Conservation (phyloP, 305 asterid species). For the Salvia sclarea region DNA sequence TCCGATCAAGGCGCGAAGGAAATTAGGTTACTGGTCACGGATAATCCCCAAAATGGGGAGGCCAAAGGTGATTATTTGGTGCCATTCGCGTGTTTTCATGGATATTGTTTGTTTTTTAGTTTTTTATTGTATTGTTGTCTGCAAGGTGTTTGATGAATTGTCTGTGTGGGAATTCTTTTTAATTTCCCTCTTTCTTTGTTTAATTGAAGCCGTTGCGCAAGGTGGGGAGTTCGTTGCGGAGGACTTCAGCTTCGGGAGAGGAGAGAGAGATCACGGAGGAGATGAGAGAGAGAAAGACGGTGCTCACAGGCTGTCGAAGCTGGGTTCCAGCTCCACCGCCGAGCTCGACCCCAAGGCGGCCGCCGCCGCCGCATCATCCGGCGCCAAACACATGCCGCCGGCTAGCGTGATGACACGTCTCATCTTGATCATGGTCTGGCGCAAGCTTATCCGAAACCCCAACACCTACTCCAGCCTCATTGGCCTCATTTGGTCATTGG, state of each 20-base stretch:
- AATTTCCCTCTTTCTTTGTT: neutral
- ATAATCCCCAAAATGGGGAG: conserved; percentile 79
- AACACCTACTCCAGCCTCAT: conserved; percentile 83
- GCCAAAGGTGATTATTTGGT: conserved; percentile 51
- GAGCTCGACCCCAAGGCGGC: conserved; percentile 49
- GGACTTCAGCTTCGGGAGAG: conserved; percentile 70
- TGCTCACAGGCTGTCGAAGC: conserved; percentile 48
- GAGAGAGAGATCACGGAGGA: conserved; percentile 57
- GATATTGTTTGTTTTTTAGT: neutral
- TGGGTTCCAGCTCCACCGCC: conserved; percentile 57
- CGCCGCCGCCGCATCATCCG: conserved; percentile 37
- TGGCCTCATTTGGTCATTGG: conserved; percentile 76
- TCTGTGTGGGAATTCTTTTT: neutral
- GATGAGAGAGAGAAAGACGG: conserved; percentile 59
- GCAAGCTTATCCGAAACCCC: conserved; percentile 82
- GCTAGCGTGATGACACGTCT: conserved; percentile 81
- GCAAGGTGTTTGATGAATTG: conserved; percentile 34
- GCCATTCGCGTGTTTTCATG: neutral
- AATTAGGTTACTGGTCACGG: conserved; percentile 76
- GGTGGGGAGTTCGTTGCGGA: conserved; percentile 61
- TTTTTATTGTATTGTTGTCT: neutral
- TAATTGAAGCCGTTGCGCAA: conserved; percentile 51
- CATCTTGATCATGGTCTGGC: conserved; percentile 92
- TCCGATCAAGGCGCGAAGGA: conserved; percentile 86
- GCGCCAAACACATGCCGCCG: conserved; percentile 71